Evolutionary conservation across 73 alveolate genomes (phyloP), one percentile per base, ranked within the genome.

Genomic region (Uronychia binucleata): DNA sequence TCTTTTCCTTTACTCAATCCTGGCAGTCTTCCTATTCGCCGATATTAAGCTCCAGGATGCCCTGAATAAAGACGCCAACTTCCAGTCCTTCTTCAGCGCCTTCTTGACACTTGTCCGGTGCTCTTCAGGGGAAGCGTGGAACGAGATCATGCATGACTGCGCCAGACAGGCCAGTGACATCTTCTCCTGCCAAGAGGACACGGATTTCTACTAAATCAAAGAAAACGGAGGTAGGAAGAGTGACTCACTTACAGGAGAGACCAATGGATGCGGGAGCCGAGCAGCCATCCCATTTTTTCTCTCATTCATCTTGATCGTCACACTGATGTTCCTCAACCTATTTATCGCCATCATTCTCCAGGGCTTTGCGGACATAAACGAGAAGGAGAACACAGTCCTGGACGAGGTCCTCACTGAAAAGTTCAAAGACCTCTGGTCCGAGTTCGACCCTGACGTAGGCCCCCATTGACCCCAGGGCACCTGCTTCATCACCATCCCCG

Each of bases 331-430:
- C 75, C 60, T 92, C 75, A 92, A 92, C 58, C 93, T 92, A 28
- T 92, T 92, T 90, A 88, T 92, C 59, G 97, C 97, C 29, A 87
- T 92, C 74, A 88, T 88, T 57, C 74, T 92, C 19, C 89, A 92
- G 57, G 96, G 96, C 34, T 92, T 88, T 77, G 93, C 82, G 59
- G 94, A 91, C 60, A 82, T 84, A 75, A 77, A 31, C 29, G 78
- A 26, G 75, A 86, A 90, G 89, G 81, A 77, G 5, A 31, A 60
- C 32, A 33, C 34, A 8, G 26, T 75, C 11, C 57, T 84, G 1
- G 46, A 75, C 26, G 91, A 84, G 30, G 81, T 57, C 30, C 33
- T 76, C 26, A 11, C 77, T 11, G 85, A 75, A 57, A 30, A 58
- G 26, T 86, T 86, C 60, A 86, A 81, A 78, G 83, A 86, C 26